These are phyloP conservation scores for Myrmaecium sp. DNA, from an alignment of 2,329 filamentous ascomycete species.

Conservation along the genomic window DNA sequence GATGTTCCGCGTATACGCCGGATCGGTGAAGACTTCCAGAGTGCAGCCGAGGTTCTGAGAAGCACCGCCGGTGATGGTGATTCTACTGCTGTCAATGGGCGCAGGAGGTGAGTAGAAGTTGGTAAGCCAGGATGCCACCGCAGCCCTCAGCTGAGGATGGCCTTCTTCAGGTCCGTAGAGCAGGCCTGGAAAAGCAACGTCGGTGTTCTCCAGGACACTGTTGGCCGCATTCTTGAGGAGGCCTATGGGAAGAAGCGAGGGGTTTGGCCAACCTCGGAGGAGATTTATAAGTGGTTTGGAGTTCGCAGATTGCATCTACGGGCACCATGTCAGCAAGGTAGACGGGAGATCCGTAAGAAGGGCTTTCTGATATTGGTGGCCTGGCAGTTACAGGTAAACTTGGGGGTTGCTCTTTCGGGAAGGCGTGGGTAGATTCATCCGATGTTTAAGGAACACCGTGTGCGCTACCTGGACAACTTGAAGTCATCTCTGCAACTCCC, in stretches of 20 bases:
- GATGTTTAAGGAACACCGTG: no score
- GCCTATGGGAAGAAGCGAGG: conserved; percentile 45
- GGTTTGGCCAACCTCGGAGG: conserved; percentile 50
- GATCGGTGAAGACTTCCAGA: conserved; percentile 66
- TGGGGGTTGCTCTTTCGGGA: no score
- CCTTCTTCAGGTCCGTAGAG: conserved; percentile 68
- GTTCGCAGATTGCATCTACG: neutral
- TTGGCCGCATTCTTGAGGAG: conserved; percentile 45
- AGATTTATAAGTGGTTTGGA: conserved; percentile 39
- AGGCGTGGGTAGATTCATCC: no score
- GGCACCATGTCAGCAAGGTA: no score
- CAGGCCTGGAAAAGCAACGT: conserved; percentile 45
- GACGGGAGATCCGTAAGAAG: no score
- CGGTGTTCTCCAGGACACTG: conserved; percentile 42
- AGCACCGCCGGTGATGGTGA: conserved; percentile 73
- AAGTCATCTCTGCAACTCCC: no score
- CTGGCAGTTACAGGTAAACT: no score
- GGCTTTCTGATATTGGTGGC: no score
- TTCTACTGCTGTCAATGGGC: conserved; percentile 36
- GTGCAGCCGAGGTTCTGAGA: conserved; percentile 67
- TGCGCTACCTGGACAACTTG: no score
- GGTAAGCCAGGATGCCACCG: conserved; percentile 54
- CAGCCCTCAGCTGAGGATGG: conserved; percentile 48
- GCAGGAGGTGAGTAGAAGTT: conserved; percentile 37
- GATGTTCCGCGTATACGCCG: conserved; percentile 52